Base-by-base conservation (phyloP, 1,284 basidiomycete genomes). In the Uromyces viciae-fabae region DNA sequence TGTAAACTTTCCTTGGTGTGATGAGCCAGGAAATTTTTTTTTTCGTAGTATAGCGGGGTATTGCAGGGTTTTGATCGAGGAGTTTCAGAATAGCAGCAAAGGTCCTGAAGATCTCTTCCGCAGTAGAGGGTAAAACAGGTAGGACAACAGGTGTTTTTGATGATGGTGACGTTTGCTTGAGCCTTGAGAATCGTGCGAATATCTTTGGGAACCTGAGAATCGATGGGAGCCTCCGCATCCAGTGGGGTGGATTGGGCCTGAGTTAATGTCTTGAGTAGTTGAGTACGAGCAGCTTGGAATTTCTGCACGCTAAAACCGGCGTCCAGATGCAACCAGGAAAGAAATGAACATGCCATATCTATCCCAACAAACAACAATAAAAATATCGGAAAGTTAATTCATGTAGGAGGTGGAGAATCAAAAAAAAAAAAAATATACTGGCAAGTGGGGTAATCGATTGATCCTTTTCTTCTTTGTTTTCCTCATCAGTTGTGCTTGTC, bases 1-100 rank as follows among this genome's bases (percentile, higher is more conserved):
- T 75, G 38, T 46, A 33, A 42, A 56, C n/a, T 40, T 36, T 40
- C 73, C 73, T 43, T 56, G 36, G 73, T 75, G 49, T n/a, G 46
- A 56, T 11, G 25, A 38, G n/a, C 28, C 49, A 19, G 15, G 31
- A 36, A 58, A 43, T 17, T 52, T n/a, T 75, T 62, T 7, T 56
- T 56, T 60, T 42, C 2, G 1, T n/a, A 2, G 36, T 58, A 75
- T 3, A 75, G 33, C 5, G 33, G 56, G 43, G 46, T 40, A 42
- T 40, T 42, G 25, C 73, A 75, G 2, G 31, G 49, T 22, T 28
- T 38, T 56, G 72, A 11, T 40, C 56, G 33, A 33, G 72, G 31
- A 40, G 72, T 54, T 42, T 75, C 31, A 22, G 15, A 15, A 22
- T 74, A 75, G 9, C 25, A 14, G 54, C 72, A 75, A 25, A 22